phyloP scores from a whole-genome alignment of 108 stramenopile genomes.

The Licmophora abbreviata region DNA sequence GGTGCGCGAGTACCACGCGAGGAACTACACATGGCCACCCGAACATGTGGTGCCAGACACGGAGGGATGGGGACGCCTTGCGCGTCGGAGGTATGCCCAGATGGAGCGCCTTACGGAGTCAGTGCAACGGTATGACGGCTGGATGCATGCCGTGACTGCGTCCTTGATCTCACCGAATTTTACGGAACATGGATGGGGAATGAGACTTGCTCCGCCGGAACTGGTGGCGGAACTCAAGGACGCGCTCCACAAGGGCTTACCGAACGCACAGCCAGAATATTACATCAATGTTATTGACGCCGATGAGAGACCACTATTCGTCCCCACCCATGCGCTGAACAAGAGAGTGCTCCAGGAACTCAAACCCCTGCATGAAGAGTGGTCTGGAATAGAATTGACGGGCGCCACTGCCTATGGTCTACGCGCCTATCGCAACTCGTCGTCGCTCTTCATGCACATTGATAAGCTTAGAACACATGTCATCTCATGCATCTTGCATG shows the following conservation, averaged over 20 bases:
- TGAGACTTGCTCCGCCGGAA: slow-evolving; percentile 28
- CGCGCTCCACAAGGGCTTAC: slow-evolving; percentile 8
- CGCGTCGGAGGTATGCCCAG: slow-evolving; percentile 48
- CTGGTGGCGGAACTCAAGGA: slow-evolving; percentile 19
- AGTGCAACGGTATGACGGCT: slow-evolving; percentile 46
- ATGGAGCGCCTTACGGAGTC: slow-evolving; percentile 40
- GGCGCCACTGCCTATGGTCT: slow-evolving; percentile 41
- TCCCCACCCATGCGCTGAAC: slow-evolving; percentile 12
- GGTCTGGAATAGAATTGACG: slow-evolving; percentile 21
- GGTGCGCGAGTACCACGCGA: slow-evolving; percentile 31
- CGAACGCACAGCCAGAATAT: slow-evolving; percentile 14
- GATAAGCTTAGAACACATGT: slow-evolving; percentile 54
- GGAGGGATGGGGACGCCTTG: slow-evolving; percentile 51
- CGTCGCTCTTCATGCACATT: slow-evolving; percentile 49
- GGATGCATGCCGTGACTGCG: slow-evolving; percentile 37
- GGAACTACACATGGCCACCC: slow-evolving; percentile 64
- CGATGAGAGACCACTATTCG: slow-evolving; percentile 23
- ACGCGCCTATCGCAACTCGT: slow-evolving; percentile 41
- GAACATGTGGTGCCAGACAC: slow-evolving; percentile 27
- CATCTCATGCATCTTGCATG: slow-evolving; percentile 50
- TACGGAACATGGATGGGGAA: slow-evolving; percentile 24
- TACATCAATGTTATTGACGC: slow-evolving; percentile 25
- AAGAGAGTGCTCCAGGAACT: slow-evolving; percentile 14
- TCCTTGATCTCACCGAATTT: slow-evolving; percentile 1
- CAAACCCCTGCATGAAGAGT: slow-evolving; percentile 42